These are phyloP conservation scores for Durio zibethinus DNA, from an alignment of 345 rosid species.

Conservation along the genomic window DNA sequence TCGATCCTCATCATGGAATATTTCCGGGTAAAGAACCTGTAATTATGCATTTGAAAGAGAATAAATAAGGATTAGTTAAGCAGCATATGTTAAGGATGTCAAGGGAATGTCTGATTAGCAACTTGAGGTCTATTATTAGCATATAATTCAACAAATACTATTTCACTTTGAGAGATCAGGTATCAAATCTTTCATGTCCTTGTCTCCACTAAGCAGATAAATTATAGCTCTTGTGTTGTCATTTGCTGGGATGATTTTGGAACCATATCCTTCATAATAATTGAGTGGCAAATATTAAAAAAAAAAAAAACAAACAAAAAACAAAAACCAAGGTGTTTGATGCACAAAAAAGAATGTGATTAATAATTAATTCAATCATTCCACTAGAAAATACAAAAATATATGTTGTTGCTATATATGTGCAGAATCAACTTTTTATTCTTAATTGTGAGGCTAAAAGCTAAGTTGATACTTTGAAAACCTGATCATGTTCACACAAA, in stretches of 20 bases:
- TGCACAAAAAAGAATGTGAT: conserved; percentile 18
- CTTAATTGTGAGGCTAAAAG: too few relatives aligned
- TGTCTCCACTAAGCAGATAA: conserved; percentile 25
- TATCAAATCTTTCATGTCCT: conserved; percentile 14
- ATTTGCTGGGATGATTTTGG: conserved; percentile 12
- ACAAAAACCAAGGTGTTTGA: background rate
- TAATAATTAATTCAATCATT: conserved; percentile 12
- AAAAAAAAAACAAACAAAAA: background rate
- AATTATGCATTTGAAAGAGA: background rate
- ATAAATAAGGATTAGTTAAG: background rate
- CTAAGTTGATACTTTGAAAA: background rate
- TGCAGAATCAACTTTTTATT: too few relatives aligned
- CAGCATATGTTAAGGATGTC: conserved; percentile 1
- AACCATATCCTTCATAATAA: conserved; percentile 35
- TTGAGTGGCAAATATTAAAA: conserved; percentile 19
- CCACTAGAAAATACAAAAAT: background rate
- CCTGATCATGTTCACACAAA: background rate
- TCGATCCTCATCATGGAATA: background rate
- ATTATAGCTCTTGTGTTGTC: background rate
- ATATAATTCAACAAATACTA: conserved; percentile 16
- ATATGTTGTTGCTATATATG: too few relatives aligned
- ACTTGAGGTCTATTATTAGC: conserved; percentile 34
- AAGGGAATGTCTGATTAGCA: conserved; percentile 30
- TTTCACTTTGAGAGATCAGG: background rate
- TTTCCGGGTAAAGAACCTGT: background rate